phyloP scores from a whole-genome alignment of 176 grass and related monocot species.

The Carex littledalei region DNA sequence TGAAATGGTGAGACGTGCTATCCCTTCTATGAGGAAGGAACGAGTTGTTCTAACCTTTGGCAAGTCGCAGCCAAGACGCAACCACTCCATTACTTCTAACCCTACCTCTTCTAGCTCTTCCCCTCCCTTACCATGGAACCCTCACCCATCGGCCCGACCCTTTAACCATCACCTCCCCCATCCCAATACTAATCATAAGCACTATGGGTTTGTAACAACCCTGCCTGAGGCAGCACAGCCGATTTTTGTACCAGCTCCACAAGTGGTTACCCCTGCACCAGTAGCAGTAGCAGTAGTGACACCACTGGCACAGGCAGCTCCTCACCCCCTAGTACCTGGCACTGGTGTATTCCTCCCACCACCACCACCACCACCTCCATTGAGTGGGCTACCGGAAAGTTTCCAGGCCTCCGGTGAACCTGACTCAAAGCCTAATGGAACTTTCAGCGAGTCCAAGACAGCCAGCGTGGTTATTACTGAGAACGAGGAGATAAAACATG shows the following conservation, averaged over 20 bases:
- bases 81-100: neutral
- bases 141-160: neutral
- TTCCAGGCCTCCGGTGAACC: neutral
- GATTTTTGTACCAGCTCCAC: neutral
- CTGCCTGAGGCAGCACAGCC: conserved; percentile 1
- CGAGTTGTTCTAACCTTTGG: conserved; percentile 25
- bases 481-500: neutral
- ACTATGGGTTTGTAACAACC: conserved; percentile 5
- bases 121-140: conserved; percentile 16
- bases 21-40: conserved; percentile 11
- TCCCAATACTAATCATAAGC: conserved; percentile 17
- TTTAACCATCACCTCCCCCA: neutral
- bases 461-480: neutral
- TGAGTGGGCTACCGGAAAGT: neutral
- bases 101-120: conserved; percentile 14
- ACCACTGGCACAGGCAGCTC: neutral
- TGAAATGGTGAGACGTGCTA: conserved; percentile 20
- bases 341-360: conserved; percentile 23
- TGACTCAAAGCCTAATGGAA: conserved; percentile 18
- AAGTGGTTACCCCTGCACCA: conserved; percentile 14
- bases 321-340: neutral
- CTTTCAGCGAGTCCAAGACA: neutral
- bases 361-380: neutral
- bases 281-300: neutral
- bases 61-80: conserved; percentile 19